A percentile compares a stretch with the other conserved stretches of the same genome.
Evolutionary conservation across 805 yeast genomes (phyloP).

Genomic region (Teunomyces gatunensis): DNA sequence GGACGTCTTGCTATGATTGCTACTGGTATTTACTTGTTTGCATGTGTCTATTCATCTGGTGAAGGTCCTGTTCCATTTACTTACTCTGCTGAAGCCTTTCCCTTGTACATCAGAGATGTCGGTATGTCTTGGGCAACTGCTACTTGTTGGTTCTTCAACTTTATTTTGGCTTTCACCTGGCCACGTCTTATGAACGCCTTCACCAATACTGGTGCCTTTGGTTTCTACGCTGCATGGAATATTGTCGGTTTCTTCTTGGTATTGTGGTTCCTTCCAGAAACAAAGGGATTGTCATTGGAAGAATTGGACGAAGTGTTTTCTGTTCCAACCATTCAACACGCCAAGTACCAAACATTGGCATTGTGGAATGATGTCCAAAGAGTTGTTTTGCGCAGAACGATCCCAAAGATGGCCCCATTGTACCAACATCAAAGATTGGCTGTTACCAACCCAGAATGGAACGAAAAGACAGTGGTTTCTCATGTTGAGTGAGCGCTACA

Average conservation of each 20-base stretch:
- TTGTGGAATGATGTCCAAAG: constrained; percentile 44
- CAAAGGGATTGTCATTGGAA: constrained; percentile 69
- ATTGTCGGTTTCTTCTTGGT: constrained; percentile 66
- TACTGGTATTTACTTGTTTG: constrained; percentile 70
- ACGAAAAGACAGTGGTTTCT: constrained; percentile 53
- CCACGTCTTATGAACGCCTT: constrained; percentile 66
- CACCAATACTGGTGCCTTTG: constrained; percentile 81
- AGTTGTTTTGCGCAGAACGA: constrained; percentile 41
- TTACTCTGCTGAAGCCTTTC: constrained; percentile 81
- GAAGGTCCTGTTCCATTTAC: constrained; percentile 91
- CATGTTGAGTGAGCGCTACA: constrained; percentile 42
- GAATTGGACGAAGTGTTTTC: constrained; percentile 75
- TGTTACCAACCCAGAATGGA: constrained; percentile 60
- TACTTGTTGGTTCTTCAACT: constrained; percentile 72
- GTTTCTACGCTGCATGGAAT: constrained; percentile 88
- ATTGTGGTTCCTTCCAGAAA: constrained; percentile 70
- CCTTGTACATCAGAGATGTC: constrained; percentile 72
- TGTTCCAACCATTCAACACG: constrained; percentile 58
- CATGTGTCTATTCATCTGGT: constrained; percentile 75
- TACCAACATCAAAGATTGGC: constrained; percentile 58
- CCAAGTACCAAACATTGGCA: constrained; percentile 36
- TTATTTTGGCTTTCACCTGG: constrained; percentile 73
- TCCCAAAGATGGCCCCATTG: constrained; percentile 52
- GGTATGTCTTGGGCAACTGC: constrained; percentile 81
- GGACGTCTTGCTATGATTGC: constrained; percentile 68